Conservation (phyloP, 1,139 yeast genomes). For the Suhomyces bokatorum region DNA sequence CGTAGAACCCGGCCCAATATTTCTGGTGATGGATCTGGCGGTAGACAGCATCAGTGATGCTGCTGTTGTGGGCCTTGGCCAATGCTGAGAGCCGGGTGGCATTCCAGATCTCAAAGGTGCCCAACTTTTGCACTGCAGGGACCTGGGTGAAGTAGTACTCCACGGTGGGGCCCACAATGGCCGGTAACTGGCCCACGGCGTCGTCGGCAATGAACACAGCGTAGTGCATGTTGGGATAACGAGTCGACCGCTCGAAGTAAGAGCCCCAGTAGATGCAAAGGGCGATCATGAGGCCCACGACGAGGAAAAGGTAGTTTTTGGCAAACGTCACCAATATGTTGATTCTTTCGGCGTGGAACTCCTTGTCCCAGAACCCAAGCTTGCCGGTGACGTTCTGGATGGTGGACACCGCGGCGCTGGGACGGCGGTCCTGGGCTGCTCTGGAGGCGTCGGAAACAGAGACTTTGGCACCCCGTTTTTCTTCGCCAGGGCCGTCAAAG, state of each 20-base stretch:
- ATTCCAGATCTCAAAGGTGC: slow-evolving; percentile 28
- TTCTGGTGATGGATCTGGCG: slow-evolving; percentile 34
- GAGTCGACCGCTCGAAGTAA: slow-evolving; percentile 23
- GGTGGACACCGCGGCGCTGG: slow-evolving; percentile 24
- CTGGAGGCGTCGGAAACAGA: background rate
- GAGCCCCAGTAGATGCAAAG: slow-evolving; percentile 38
- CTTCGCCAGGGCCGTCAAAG: background rate
- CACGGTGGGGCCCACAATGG: slow-evolving; percentile 28
- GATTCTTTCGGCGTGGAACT: slow-evolving; percentile 24
- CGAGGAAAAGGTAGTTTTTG: slow-evolving; percentile 25
- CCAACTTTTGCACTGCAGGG: slow-evolving; percentile 22
- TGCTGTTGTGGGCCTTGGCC: slow-evolving; percentile 23
- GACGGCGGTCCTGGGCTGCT: slow-evolving; percentile 13
- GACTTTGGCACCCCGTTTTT: background rate
- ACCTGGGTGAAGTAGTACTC: slow-evolving; percentile 26
- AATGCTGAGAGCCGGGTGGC: slow-evolving; percentile 18
- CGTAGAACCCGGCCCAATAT: slow-evolving; percentile 33
- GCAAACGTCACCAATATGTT: slow-evolving; percentile 21
- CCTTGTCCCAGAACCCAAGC: slow-evolving; percentile 33
- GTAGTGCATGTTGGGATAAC: slow-evolving; percentile 25
- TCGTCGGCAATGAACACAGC: slow-evolving; percentile 31
- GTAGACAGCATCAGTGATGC: slow-evolving; percentile 29
- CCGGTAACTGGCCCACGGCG: slow-evolving; percentile 23
- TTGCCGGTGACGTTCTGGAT: slow-evolving; percentile 21
- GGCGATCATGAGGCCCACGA: slow-evolving; percentile 26